Evolutionary conservation across 2,329 filamentous ascomycete genomes (phyloP).

Genomic region (Claviceps sp.): DNA sequence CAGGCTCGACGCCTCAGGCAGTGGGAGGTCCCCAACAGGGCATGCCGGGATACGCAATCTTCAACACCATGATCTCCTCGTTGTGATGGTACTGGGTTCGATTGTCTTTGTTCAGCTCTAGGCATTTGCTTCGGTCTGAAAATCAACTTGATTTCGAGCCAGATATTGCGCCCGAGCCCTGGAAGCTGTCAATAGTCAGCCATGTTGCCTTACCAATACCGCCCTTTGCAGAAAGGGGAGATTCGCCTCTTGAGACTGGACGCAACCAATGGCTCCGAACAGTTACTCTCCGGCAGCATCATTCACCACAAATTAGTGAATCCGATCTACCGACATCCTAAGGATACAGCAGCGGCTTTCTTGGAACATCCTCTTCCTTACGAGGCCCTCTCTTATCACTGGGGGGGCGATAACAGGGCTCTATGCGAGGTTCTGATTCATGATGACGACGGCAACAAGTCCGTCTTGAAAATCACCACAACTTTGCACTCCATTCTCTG

Average conservation of each 20-base stretch:
- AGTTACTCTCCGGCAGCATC: constrained; percentile 3
- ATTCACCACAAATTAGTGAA: constrained; percentile 4
- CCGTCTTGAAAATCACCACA: constrained; percentile 3
- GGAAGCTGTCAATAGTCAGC: no score
- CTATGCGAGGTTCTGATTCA: neutral
- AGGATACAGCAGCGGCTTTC: neutral
- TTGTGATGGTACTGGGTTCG: no score
- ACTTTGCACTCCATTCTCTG: constrained; percentile 4
- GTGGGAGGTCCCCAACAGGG: no score
- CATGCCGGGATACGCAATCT: no score
- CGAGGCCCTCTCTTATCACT: constrained; percentile 7
- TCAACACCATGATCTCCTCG: no score
- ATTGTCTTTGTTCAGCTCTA: no score
- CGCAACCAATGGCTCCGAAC: neutral
- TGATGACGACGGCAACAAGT: neutral
- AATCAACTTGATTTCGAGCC: neutral
- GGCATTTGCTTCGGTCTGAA: neutral
- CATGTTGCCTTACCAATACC: constrained; percentile 4
- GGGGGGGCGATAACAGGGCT: constrained; percentile 4
- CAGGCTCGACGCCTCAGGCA: no score
- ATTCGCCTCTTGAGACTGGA: constrained; percentile 6
- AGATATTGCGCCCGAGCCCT: neutral
- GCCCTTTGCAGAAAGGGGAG: constrained; percentile 1
- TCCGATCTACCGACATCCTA: neutral
- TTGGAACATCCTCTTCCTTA: constrained; percentile 2